Base-by-base conservation (phyloP, 1,139 yeast species). In the Scheffersomyces illinoinensis region DNA sequence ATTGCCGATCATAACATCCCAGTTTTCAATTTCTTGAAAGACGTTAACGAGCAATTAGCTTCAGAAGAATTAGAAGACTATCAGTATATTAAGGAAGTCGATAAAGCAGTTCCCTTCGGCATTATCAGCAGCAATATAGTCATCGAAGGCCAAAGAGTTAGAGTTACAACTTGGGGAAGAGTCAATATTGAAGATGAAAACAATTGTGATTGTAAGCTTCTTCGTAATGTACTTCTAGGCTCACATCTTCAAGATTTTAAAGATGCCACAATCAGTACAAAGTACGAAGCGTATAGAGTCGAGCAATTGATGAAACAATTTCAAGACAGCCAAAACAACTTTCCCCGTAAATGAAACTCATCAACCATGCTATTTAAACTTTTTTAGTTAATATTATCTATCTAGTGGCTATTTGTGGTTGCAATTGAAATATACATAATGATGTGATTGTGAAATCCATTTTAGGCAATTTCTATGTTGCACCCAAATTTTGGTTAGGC, bases 1-100 rank as follows among this genome's bases (percentile, higher is more conserved):
- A 77, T 88, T 24, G 70, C 70, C 53, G 69, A 73, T 12, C 72
- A 81, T 63, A 69, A 74, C 43, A 84, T 88, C 59, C 77, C 81
- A 51, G 70, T 84, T 47, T 89, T 79, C 69, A 81, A 85, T 66
- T 86, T 88, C 68, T 17, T 59, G 10, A 26, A 52, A 5, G 59
- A 54, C 5, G 39, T 20, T 24, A 58, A 55, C 14, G 52, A 26
- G 19, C 54, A 18, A 54, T 56, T 39, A 47, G 52, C 21, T 5
- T 47, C 46, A 20, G 54, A 53, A 20, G 59, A 57, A 5, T 56
- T 56, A n/a, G 64, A 57, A 3, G 67, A 63, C 19, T 12, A 26
- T 2, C 50, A 54, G 4, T 65, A 61, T 55, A 56, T 64, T 23
- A 50, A 56, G 8, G 47, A 52, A 18, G 53, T 65, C 5, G 66